phyloP scores from a whole-genome alignment of 306 rosid genomes.

The Cucumis cinereus region DNA sequence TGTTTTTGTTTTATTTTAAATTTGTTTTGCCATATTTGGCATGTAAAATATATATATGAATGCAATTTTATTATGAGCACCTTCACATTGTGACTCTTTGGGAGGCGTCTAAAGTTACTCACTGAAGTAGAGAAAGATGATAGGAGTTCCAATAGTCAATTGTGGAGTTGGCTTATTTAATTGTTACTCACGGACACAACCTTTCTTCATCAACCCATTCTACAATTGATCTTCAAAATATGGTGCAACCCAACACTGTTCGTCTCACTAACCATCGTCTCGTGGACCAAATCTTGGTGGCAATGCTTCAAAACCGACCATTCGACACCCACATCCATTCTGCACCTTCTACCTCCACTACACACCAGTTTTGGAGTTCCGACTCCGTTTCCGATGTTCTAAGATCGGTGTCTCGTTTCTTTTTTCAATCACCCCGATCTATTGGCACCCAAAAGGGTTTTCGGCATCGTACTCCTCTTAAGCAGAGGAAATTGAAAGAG shows the following conservation, averaged over 20 bases:
- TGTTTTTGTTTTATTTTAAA: too few relatives aligned
- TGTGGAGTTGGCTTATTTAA: too few relatives aligned
- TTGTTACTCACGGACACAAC: not conserved
- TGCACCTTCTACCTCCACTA: conserved; percentile 6
- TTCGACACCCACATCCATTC: conserved; percentile 25
- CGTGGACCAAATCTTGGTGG: conserved; percentile 38
- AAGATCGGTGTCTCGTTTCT: conserved; percentile 43
- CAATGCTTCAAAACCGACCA: conserved; percentile 47
- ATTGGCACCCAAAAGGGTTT: conserved; percentile 40
- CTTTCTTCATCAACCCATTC: not conserved
- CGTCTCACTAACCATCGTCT: conserved; percentile 18
- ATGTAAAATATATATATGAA: too few relatives aligned
- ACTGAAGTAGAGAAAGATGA: too few relatives aligned
- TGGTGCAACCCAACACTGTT: conserved; percentile 19
- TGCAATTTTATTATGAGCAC: too few relatives aligned
- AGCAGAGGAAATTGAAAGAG: conserved; percentile 40
- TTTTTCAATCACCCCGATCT: conserved; percentile 68
- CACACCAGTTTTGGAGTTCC: conserved; percentile 24
- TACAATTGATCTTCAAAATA: not conserved
- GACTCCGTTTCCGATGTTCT: conserved; percentile 43
- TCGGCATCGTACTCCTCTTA: conserved; percentile 69
- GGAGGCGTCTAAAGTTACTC: too few relatives aligned
- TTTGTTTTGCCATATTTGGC: too few relatives aligned
- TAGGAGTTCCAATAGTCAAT: too few relatives aligned
- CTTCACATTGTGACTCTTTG: too few relatives aligned